Conservation (phyloP, 495 filamentous ascomycete species). For the Apiosordaria backusii region DNA sequence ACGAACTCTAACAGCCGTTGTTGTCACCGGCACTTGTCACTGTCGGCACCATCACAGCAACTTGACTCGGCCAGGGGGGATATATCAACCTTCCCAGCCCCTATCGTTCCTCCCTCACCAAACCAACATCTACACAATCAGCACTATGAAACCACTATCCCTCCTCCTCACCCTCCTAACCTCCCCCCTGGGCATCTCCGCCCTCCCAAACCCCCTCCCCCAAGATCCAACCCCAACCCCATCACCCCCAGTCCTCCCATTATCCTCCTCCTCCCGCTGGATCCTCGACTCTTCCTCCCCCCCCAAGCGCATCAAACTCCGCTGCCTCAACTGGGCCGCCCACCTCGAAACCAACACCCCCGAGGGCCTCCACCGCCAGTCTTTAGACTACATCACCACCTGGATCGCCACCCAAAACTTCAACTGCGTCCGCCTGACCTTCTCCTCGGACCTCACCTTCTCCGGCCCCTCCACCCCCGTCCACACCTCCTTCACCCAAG, state of each 20-base stretch:
- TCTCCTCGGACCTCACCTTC: slow-evolving; percentile 50
- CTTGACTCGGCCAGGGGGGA: neutral
- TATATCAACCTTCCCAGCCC: neutral
- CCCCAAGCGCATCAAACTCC: slow-evolving; percentile 46
- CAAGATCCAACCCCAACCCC: neutral
- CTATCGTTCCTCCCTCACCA: neutral
- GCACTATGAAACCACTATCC: neutral
- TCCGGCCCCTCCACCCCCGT: slow-evolving; percentile 33
- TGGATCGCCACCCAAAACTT: slow-evolving; percentile 45
- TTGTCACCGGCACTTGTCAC: neutral
- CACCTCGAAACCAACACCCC: slow-evolving; percentile 48
- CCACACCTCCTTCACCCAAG: slow-evolving; percentile 38
- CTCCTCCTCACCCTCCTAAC: slow-evolving; percentile 20
- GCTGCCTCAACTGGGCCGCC: slow-evolving; percentile 53
- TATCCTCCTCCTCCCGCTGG: slow-evolving; percentile 46
- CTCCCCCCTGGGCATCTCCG: slow-evolving; percentile 24
- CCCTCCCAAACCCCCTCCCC: slow-evolving; percentile 22
- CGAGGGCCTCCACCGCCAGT: slow-evolving; percentile 48
- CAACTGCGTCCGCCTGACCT: slow-evolving; percentile 55
- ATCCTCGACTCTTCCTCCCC: slow-evolving; percentile 46
- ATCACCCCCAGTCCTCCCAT: slow-evolving; percentile 31
- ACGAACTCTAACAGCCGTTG: neutral
- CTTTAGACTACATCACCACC: slow-evolving; percentile 38
- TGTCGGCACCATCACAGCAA: no score
- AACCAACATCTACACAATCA: slow-evolving; percentile 22